Base-by-base conservation (phyloP, 345 rosid species). In the Salix suchowensis region DNA sequence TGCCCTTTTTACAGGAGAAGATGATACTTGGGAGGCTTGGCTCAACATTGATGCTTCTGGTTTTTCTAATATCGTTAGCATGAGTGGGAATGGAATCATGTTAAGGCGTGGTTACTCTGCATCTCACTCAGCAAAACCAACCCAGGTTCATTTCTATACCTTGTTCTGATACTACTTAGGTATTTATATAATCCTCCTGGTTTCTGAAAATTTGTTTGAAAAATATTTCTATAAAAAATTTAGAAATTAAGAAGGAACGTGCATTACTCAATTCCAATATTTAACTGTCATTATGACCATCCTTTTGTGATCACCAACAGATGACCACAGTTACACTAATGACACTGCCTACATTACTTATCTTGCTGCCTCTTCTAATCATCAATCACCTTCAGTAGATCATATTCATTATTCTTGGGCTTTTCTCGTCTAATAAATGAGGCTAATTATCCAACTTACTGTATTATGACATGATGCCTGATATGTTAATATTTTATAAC, bases 11-110 rank as follows among this genome's bases (percentile, higher is more conserved):
- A 96, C 92, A 0, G 98, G 97, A 76, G 99, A 96, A 87, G 98
- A 93, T 84, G 82, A 89, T 74, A 93, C 96, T 30, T 96, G 99
- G 99, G 97, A 96, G 83, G 96, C 97, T 54, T 94, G 95, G 97
- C 91, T 96, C 67, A 92, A 84, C 81, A 91, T 87, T 76, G 97
- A 93, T 78, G 88, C 91, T 30, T 88, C 92, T 80, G 92, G 98
- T 19, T 87, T 94, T 85, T 83, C 94, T 64, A 80, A 92, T 78
- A 74, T 91, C 71, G 76, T 93, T 78, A 85, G 87, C 72, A 86
- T 92, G 66, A 73, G 89, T 71, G 91, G 97, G 75, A 90, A 78
- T 82, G 96, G 92, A 78, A 82, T 91, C 70, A 91, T 92, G 89
- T 84, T 96, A 79, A 89, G 99, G 82, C 97, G 99, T 83, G 99